Base-by-base conservation (phyloP, 129 eudicot species). In the Centaurea solstitialis region DNA sequence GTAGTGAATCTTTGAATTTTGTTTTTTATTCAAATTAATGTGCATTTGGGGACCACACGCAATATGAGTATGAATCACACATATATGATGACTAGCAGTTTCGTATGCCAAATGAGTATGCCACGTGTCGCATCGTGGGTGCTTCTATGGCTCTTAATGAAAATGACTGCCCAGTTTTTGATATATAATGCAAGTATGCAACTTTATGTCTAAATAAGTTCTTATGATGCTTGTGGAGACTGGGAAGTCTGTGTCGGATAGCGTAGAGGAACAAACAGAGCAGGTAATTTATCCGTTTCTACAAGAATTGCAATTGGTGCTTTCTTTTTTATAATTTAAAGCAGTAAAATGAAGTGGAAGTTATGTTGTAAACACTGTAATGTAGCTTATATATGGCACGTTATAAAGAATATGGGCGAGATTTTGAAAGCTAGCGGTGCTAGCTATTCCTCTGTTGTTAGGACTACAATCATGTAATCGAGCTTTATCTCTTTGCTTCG, bases 361-460 rank as follows among this genome's bases (percentile, higher is more conserved):
- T 26, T 45, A 20, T 65, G 2, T 50, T 68, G 35, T 15, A 65
- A 38, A 20, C 72, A 71, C 68, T 6, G 24, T 69, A 43, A 73
- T 23, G 76, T 79, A 81, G n/a, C 80, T 9, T 24, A 15, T 61
- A 26, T 70, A 26, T 26, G 13, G 59, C 89, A 95, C 97, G 90
- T 91, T 50, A 88, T 95, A 35, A 95, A 95, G 91, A 95, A 95
- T 79, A 95, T 93, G 94, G 97, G 99, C 10, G 99, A 95, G 89
- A 95, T 95, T 79, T 90, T 95, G 20, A 95, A 92, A 84, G 97
- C 92, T 68, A 86, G 98, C 84, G 99, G 99, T 65, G 94, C 85
- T 73, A 82, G 82, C 91, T 95, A 95, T 84, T 89, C 98, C 66
- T 95, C 99, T 0, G 98, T 92, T 3, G 99, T 91, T 74, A 95